A percentile compares a stretch with the other conserved stretches of the same genome.
phyloP scores from a whole-genome alignment of 805 yeast genomes.

The Kodamaea jinghongensis region DNA sequence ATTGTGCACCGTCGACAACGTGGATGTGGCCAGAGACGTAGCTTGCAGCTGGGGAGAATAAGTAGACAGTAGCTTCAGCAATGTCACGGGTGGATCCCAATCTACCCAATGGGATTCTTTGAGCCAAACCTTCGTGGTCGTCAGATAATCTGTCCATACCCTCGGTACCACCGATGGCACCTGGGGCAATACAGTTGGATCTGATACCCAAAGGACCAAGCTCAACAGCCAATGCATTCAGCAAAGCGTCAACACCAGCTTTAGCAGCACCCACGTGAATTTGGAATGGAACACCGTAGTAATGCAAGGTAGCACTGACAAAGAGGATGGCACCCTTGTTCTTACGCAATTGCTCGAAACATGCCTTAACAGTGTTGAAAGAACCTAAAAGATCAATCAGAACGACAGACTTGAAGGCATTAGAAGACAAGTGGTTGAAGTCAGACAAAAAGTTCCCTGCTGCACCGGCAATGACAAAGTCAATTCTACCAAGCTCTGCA shows the following conservation, averaged over 20 bases:
- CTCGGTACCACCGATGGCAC: constrained; percentile 28
- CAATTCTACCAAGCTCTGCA: constrained; percentile 38
- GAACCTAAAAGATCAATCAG: constrained; percentile 41
- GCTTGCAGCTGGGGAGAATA: constrained; percentile 79
- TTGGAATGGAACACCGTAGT: constrained; percentile 43
- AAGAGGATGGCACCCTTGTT: constrained; percentile 37
- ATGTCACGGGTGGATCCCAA: constrained; percentile 73
- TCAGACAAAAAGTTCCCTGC: constrained; percentile 43
- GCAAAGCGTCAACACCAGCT: constrained; percentile 30
- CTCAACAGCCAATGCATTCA: constrained; percentile 30
- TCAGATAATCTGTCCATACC: constrained; percentile 23
- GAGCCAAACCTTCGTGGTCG: constrained; percentile 11
- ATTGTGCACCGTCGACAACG: constrained; percentile 87
- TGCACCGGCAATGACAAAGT: constrained; percentile 45
- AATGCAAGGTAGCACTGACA: constrained; percentile 43
- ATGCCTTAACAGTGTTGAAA: constrained; percentile 41
- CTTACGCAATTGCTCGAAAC: constrained; percentile 35
- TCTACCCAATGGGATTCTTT: constrained; percentile 62
- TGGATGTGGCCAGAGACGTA: constrained; percentile 75
- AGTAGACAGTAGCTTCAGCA: constrained; percentile 80
- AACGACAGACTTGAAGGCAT: constrained; percentile 40
- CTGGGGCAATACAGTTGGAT: constrained; percentile 28
- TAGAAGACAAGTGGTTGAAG: constrained; percentile 42
- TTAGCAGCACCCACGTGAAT: constrained; percentile 30
- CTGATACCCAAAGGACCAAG: constrained; percentile 30